These are phyloP conservation scores for Mycena latifolia DNA, from an alignment of 768 basidiomycete genomes.

Conservation along the genomic window DNA sequence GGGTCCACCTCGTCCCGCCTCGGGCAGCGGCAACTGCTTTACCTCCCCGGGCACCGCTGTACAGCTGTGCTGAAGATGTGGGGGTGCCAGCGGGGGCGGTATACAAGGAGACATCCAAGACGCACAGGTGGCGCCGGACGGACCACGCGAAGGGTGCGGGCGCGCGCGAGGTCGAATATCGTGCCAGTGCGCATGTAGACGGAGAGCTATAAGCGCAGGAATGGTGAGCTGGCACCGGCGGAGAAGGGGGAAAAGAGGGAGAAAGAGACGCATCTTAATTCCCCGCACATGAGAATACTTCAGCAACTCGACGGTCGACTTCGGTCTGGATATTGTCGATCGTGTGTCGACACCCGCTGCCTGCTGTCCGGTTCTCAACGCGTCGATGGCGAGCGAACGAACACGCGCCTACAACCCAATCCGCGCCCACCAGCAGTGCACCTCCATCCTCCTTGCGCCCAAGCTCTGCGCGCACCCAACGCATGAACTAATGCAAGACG, in stretches of 20 bases:
- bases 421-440: conserved; percentile 80
- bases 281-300: conserved; percentile 85
- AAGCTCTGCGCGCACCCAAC: conserved; percentile 88
- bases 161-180: conserved; percentile 93
- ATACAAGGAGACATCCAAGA: no score
- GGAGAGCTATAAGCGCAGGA: conserved; percentile 64
- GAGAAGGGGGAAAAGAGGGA: no score
- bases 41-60: no score
- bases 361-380: no score
- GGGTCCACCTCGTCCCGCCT: no score
- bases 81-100: no score
- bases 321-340: conserved; percentile 99
- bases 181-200: conserved; percentile 98
- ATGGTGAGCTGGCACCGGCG: no score
- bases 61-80: no score
- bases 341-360: conserved; percentile 67
- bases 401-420: conserved; percentile 91
- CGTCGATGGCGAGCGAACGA: no score
- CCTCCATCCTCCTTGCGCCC: conserved; percentile 90
- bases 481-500: conserved; percentile 76
- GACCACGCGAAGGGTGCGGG: conserved; percentile 96
- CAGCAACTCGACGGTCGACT: conserved; percentile 92
- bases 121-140: no score
- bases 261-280: conserved; percentile 65
- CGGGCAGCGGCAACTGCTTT: no score